Evolutionary conservation across 2,329 filamentous ascomycete species (phyloP), one percentile per base, ranked within the genome.

Genomic region (Drechslerella coelobrocha): DNA sequence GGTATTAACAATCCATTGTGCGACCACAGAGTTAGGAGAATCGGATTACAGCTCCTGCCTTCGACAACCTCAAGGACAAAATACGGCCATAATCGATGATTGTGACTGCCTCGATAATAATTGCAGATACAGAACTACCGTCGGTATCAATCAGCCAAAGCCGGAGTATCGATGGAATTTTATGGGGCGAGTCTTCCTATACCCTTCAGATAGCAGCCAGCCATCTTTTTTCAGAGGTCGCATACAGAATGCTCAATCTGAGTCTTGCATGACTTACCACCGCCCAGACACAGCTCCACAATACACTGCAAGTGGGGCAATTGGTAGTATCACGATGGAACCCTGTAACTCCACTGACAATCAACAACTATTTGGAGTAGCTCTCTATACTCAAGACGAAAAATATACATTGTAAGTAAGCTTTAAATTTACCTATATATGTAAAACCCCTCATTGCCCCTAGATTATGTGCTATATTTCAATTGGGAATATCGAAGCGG

Each of bases 91-190:
- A 2, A 27, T 31, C 5, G 29, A 39, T 19, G n/a, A 41, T 2
- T 65, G 61, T 24, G 19, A 29, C 6, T 65, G 61, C 17, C 24
- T 10, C n/a, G 55, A 19, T 1, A 12, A n/a, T 7, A 21, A 62
- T 24, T 62, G 59, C 37, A 43, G 31, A 29, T n/a, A 8, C 29
- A 34, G 6, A 34, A n/a, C 3, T 39, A 39, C 12, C 34, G 12
- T 14, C 34, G 17, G 54, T 19, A 29, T 65, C 29, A 57, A 65
- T 29, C 39, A 41, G 2, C 61, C 61, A 17, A 52, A 24, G 7
- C 27, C 31, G 9, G 41, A 48, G 14, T 65, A 51, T 21, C 52
- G 52, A 4, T 65, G 52, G 61, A 56, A 56, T 23, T 52, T 65
- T 17, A 31, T 34, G 23, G 61, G 61, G 0, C 1, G 4, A 3